phyloP scores from a whole-genome alignment of 2,329 filamentous ascomycete genomes.

The Seiridium unicorne region DNA sequence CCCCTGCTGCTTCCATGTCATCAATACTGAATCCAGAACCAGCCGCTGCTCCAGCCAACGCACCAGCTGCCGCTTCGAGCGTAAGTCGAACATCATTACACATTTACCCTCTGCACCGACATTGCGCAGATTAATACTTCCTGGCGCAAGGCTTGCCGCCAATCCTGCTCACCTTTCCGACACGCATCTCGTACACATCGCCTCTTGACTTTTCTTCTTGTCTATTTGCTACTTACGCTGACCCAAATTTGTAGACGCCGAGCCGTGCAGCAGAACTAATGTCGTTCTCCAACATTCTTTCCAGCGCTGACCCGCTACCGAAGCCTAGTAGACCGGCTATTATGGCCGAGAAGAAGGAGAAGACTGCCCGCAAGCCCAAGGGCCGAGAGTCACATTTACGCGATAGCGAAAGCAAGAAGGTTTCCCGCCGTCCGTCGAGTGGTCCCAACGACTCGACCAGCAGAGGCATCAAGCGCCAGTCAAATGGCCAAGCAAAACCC shows the following conservation, averaged over 20 bases:
- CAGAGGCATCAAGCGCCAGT: constrained; percentile 57
- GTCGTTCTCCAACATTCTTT: constrained; percentile 94
- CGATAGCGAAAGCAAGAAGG: constrained; percentile 47
- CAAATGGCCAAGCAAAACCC: constrained; percentile 55
- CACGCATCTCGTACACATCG: no score
- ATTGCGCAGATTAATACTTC: no score
- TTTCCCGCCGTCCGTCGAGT: constrained; percentile 47
- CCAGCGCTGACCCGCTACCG: constrained; percentile 67
- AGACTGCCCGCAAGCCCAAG: constrained; percentile 41
- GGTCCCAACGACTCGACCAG: constrained; percentile 42
- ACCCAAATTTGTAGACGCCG: constrained; percentile 53
- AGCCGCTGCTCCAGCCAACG: constrained; percentile 12
- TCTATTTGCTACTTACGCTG: background rate
- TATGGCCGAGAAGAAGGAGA: constrained; percentile 37
- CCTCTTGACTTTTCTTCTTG: background rate
- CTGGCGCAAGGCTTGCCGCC: no score
- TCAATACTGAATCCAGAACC: constrained; percentile 32
- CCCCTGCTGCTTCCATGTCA: constrained; percentile 25
- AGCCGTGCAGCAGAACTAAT: constrained; percentile 81
- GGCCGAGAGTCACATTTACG: constrained; percentile 51
- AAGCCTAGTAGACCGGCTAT: constrained; percentile 39
- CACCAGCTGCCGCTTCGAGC: constrained; percentile 20
- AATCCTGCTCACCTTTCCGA: no score
- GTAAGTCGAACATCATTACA: constrained; percentile 18
- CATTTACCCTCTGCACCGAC: no score